These are phyloP conservation scores for Blastocystis sp. DNA, from an alignment of 352 stramenopile genomes.

Conservation along the genomic window DNA sequence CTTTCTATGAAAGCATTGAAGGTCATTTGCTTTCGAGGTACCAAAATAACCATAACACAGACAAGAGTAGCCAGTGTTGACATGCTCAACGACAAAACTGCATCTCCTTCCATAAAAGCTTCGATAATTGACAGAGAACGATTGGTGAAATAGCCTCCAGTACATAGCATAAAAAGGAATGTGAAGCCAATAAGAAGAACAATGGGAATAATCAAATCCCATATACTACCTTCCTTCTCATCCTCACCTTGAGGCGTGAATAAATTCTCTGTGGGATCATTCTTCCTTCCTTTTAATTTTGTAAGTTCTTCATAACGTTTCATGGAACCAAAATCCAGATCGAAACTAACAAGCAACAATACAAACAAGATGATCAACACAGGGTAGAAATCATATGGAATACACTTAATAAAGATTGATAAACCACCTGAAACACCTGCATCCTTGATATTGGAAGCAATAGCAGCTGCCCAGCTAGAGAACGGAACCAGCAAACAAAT, in stretches of 20 bases:
- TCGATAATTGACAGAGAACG: slow-evolving; percentile 8
- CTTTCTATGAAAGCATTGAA: slow-evolving; percentile 58
- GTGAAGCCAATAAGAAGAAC: slow-evolving; percentile 50
- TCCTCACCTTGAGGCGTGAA: not conserved
- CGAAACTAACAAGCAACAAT: slow-evolving; percentile 20
- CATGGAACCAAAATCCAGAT: slow-evolving; percentile 51
- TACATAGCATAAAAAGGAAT: slow-evolving; percentile 58
- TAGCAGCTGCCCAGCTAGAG: slow-evolving; percentile 57
- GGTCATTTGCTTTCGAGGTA: slow-evolving; percentile 48
- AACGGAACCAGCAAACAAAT: slow-evolving; percentile 50
- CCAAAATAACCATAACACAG: not conserved
- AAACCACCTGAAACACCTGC: slow-evolving; percentile 2
- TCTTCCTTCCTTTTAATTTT: not conserved
- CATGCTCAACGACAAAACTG: slow-evolving; percentile 28
- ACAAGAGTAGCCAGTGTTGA: slow-evolving; percentile 16
- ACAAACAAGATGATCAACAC: slow-evolving; percentile 51
- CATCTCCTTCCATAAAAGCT: slow-evolving; percentile 51
- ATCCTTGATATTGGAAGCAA: slow-evolving; percentile 57
- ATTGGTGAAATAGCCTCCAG: slow-evolving; percentile 42
- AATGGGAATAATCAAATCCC: slow-evolving; percentile 56
- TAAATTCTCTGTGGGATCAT: not conserved
- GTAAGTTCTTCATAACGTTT: slow-evolving; percentile 29
- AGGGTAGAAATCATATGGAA: slow-evolving; percentile 56
- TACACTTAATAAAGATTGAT: slow-evolving; percentile 38
- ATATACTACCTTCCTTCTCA: slow-evolving; percentile 39